Percentiles rank a stretch among this genome's conserved stretches.
Evolutionary conservation across 371 early-diverging fungal genomes (phyloP).

Genomic region (Mortierella sp.): DNA sequence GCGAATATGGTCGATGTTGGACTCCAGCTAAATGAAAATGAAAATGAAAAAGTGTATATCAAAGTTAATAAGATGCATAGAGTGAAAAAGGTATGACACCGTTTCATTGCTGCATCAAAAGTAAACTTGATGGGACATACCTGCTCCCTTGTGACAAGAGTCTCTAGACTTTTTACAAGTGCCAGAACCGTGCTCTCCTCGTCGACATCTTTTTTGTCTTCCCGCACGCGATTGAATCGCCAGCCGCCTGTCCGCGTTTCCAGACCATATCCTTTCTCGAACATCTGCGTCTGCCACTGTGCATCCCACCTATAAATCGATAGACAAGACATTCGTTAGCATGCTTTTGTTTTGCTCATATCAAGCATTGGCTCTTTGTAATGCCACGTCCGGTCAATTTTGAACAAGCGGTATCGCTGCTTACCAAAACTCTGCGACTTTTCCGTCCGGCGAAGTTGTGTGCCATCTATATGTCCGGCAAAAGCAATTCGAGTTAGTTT

Average conservation of each 20-base stretch:
- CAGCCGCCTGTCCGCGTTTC: conserved; percentile 71
- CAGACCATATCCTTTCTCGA: conserved; percentile 74
- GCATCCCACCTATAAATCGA: conserved; percentile 65
- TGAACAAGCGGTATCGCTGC: not conserved
- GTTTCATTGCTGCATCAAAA: not conserved
- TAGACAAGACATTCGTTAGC: not conserved
- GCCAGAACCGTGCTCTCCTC: conserved; percentile 70
- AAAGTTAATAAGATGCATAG: not conserved
- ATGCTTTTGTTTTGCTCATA: not conserved
- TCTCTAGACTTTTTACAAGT: conserved; percentile 65
- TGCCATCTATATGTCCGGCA: conserved; percentile 69
- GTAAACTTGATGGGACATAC: too few species aligned
- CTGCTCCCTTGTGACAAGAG: conserved; percentile 68
- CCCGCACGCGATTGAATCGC: conserved; percentile 77
- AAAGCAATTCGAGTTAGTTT: not conserved
- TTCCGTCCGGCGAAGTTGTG: conserved; percentile 72
- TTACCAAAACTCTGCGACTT: conserved; percentile 71
- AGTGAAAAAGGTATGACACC: too few species aligned
- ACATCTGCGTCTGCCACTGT: conserved; percentile 68
- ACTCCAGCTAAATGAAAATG: conserved; percentile 28
- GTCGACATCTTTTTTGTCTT: conserved; percentile 80
- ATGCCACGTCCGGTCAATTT: too few species aligned
- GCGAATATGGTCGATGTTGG: conserved; percentile 44
- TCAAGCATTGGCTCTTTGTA: not conserved
- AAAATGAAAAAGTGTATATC: not conserved